Evolutionary conservation across 2,329 filamentous ascomycete genomes (phyloP).

Genomic region (Onygena corvina): DNA sequence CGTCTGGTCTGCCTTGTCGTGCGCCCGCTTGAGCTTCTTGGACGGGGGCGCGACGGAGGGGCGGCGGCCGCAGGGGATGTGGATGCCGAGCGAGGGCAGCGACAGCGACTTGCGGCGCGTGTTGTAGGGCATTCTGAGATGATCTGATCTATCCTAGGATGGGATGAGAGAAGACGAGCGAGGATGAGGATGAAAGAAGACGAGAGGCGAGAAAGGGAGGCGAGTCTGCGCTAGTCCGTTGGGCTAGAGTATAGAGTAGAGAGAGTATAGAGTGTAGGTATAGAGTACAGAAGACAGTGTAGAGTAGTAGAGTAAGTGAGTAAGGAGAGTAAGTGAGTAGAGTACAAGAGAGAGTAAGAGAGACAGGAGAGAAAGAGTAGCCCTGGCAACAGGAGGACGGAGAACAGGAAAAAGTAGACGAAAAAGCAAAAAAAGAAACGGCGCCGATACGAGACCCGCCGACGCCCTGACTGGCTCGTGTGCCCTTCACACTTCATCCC

Average conservation of each 20-base stretch:
- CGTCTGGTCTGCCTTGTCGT: slow-evolving; percentile 37
- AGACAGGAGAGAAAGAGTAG: slow-evolving; percentile 8
- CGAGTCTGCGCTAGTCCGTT: slow-evolving; percentile 18
- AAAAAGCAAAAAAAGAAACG: slow-evolving; percentile 10
- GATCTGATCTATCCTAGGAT: neutral
- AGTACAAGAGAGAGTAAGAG: slow-evolving; percentile 11
- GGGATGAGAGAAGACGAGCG: slow-evolving; percentile 12
- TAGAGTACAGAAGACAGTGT: slow-evolving; percentile 20
- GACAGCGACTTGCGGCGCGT: slow-evolving; percentile 93
- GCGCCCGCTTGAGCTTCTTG: slow-evolving; percentile 72
- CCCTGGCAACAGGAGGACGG: slow-evolving; percentile 4
- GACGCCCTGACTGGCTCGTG: too few relatives aligned
- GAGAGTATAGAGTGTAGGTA: slow-evolving; percentile 14
- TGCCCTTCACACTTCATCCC: too few relatives aligned
- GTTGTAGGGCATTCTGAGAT: slow-evolving; percentile 70
- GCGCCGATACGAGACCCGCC: neutral
- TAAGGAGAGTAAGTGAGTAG: slow-evolving; percentile 4
- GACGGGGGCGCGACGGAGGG: slow-evolving; percentile 47
- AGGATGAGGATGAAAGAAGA: neutral
- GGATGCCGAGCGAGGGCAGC: slow-evolving; percentile 82
- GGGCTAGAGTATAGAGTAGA: neutral
- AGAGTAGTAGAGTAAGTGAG: slow-evolving; percentile 6
- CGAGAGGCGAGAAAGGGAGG: too few relatives aligned
- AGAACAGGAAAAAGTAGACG: slow-evolving; percentile 6
- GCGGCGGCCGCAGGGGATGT: slow-evolving; percentile 52